These are phyloP conservation scores for Jaapia argillacea DNA, from an alignment of 768 basidiomycete species.

Conservation along the genomic window DNA sequence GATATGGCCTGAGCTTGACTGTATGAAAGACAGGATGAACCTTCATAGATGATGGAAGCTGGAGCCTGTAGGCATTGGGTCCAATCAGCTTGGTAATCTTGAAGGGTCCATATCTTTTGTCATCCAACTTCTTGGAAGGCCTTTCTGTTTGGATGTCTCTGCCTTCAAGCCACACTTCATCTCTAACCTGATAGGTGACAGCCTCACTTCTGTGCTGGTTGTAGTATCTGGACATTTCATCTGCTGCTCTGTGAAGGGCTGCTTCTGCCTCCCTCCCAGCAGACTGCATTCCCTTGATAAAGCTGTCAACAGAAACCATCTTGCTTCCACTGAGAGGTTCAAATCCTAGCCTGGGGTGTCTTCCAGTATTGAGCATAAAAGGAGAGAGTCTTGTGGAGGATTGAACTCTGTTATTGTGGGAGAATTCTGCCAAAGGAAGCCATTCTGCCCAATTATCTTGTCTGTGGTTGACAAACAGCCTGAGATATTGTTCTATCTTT, in stretches of 20 bases:
- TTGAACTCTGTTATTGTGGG: slow-evolving; percentile 23
- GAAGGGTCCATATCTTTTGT: slow-evolving; percentile 16
- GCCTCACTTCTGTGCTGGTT: slow-evolving; percentile 3
- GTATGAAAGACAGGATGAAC: slow-evolving; percentile 13
- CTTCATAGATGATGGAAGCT: slow-evolving; percentile 15
- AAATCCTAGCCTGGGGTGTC: slow-evolving; percentile 9
- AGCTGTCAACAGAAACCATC: slow-evolving; percentile 10
- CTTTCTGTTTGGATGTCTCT: slow-evolving; percentile 14
- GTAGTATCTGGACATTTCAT: slow-evolving; percentile 16
- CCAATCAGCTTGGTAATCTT: slow-evolving; percentile 14
- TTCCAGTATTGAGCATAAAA: slow-evolving; percentile 19
- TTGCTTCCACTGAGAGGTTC: background rate
- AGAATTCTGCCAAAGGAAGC: slow-evolving; percentile 22
- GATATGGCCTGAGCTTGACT: slow-evolving; percentile 2
- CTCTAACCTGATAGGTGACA: slow-evolving; percentile 7
- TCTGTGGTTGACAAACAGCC: slow-evolving; percentile 20
- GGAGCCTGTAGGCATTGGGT: slow-evolving; percentile 12
- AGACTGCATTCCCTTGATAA: slow-evolving; percentile 11
- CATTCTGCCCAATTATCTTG: slow-evolving; percentile 25
- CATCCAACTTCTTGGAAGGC: slow-evolving; percentile 16
- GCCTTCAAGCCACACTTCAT: slow-evolving; percentile 18
- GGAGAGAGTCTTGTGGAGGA: slow-evolving; percentile 19
- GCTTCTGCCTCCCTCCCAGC: slow-evolving; percentile 8
- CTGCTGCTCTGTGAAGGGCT: slow-evolving; percentile 11
- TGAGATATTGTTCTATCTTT: slow-evolving; percentile 27